Evolutionary conservation across 345 rosid genomes (phyloP).

Genomic region (Jatropha curcas): DNA sequence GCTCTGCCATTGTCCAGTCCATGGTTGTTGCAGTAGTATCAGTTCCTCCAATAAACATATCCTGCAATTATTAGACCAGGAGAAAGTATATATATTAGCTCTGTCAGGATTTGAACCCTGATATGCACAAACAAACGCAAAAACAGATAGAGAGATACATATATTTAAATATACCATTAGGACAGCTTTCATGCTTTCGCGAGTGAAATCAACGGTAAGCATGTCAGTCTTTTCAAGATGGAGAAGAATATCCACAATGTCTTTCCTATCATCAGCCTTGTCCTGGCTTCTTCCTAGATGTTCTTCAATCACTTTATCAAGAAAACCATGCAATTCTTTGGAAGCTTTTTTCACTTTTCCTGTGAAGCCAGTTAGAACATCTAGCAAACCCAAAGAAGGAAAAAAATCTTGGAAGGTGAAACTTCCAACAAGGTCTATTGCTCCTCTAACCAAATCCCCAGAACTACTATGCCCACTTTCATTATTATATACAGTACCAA

Average conservation of each 20-base stretch:
- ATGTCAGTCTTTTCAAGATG: background rate
- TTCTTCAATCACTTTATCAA: slow-evolving; percentile 16
- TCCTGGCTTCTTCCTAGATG: background rate
- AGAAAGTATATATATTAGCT: too few relatives aligned
- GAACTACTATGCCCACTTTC: slow-evolving; percentile 2
- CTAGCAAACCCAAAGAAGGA: slow-evolving; percentile 16
- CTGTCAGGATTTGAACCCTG: too few relatives aligned
- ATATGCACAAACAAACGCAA: background rate
- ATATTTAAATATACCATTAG: slow-evolving; percentile 2
- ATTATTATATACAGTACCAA: slow-evolving; percentile 12
- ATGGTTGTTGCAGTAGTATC: slow-evolving; percentile 23
- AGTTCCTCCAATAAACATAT: slow-evolving; percentile 25
- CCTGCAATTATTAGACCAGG: slow-evolving; percentile 15
- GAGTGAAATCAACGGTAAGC: slow-evolving; percentile 12
- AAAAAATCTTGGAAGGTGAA: slow-evolving; percentile 18
- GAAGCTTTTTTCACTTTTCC: background rate
- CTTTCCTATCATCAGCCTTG: background rate
- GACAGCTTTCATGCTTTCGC: slow-evolving; percentile 11
- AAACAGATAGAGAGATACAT: background rate
- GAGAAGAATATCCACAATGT: slow-evolving; percentile 23
- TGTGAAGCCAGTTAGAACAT: slow-evolving; percentile 2
- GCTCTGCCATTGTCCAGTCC: slow-evolving; percentile 36
- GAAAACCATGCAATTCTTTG: slow-evolving; percentile 1
- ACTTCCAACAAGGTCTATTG: background rate
- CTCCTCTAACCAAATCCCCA: slow-evolving; percentile 11